These are phyloP conservation scores for Pseudomicrostroma phylloplanum DNA, from an alignment of 1,284 basidiomycete species.

Conservation along the genomic window DNA sequence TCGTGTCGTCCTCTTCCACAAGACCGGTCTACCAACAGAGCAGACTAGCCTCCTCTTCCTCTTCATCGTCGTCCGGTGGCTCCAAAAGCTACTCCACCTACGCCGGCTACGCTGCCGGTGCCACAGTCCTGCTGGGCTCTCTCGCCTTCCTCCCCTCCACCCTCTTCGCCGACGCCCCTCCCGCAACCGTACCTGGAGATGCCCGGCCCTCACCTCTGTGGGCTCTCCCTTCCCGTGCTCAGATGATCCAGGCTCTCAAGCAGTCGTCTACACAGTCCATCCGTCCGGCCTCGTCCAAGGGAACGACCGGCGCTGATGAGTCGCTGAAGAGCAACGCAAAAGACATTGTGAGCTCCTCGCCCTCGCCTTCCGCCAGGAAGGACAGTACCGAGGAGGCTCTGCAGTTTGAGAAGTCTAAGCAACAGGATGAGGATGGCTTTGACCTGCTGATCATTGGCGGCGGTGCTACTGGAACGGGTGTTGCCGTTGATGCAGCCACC, in stretches of 20 bases:
- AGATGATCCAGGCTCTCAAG: conserved; percentile 49
- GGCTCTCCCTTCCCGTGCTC: conserved; percentile 46
- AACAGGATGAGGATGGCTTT: conserved; percentile 42
- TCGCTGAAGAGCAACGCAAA: conserved; percentile 23
- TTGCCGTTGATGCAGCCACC: conserved; percentile 86
- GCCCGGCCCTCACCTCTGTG: conserved; percentile 42
- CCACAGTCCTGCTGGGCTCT: too few relatives aligned
- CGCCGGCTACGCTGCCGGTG: too few relatives aligned
- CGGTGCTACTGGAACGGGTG: conserved; percentile 88
- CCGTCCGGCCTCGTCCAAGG: conserved; percentile 33
- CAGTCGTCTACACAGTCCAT: conserved; percentile 34
- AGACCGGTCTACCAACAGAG: too few relatives aligned
- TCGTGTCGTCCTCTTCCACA: too few relatives aligned
- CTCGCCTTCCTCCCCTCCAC: too few relatives aligned
- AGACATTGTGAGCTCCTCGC: conserved; percentile 23
- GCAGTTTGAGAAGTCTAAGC: conserved; percentile 22
- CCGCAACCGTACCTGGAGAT: conserved; percentile 15
- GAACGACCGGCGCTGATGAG: conserved; percentile 15
- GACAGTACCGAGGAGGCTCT: conserved; percentile 20
- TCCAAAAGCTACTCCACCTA: too few relatives aligned
- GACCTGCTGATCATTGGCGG: conserved; percentile 78
- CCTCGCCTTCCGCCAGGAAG: conserved; percentile 34
- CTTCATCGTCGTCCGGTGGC: too few relatives aligned
- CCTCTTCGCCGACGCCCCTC: not conserved
- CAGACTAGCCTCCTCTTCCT: too few relatives aligned